Conservation (phyloP, 2,329 filamentous ascomycete species). For the Fusarium sacchari region DNA sequence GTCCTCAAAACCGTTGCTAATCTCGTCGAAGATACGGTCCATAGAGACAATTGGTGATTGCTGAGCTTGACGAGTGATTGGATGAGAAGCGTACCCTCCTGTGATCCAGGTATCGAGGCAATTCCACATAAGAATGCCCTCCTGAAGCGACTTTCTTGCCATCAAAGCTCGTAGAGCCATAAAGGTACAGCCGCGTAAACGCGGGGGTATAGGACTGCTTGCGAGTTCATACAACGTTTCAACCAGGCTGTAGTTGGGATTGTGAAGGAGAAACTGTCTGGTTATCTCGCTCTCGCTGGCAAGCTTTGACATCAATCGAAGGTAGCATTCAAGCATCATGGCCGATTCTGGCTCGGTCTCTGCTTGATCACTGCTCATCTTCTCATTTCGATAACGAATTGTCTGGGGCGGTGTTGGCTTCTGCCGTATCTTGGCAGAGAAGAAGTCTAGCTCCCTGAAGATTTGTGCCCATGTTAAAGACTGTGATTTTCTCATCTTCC, state of each 20-base stretch:
- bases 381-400: slow-evolving; percentile 63
- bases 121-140: slow-evolving; percentile 81
- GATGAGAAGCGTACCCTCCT: slow-evolving; percentile 61
- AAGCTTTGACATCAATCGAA: slow-evolving; percentile 86
- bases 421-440: slow-evolving; percentile 80
- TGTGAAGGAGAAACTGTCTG: slow-evolving; percentile 77
- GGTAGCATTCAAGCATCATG: slow-evolving; percentile 96
- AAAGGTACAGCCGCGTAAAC: slow-evolving; percentile 86
- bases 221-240: slow-evolving; percentile 82
- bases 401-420: slow-evolving; percentile 63
- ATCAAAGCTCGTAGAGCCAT: slow-evolving; percentile 80
- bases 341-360: slow-evolving; percentile 90
- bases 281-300: slow-evolving; percentile 77
- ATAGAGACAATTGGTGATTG: slow-evolving; percentile 56
- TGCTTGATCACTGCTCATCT: slow-evolving; percentile 72
- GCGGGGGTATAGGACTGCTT: slow-evolving; percentile 77
- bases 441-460: slow-evolving; percentile 87
- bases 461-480: slow-evolving; percentile 95
- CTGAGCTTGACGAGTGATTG: slow-evolving; percentile 49
- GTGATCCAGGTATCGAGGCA: slow-evolving; percentile 83
- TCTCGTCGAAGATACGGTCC: slow-evolving; percentile 76
- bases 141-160: slow-evolving; percentile 73
- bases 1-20: slow-evolving; percentile 84
- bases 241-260: slow-evolving; percentile 72
- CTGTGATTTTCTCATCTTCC: slow-evolving; percentile 82